These are phyloP conservation scores for Ophiostoma tasmaniense DNA, from an alignment of 2,329 filamentous ascomycete genomes.

Conservation along the genomic window DNA sequence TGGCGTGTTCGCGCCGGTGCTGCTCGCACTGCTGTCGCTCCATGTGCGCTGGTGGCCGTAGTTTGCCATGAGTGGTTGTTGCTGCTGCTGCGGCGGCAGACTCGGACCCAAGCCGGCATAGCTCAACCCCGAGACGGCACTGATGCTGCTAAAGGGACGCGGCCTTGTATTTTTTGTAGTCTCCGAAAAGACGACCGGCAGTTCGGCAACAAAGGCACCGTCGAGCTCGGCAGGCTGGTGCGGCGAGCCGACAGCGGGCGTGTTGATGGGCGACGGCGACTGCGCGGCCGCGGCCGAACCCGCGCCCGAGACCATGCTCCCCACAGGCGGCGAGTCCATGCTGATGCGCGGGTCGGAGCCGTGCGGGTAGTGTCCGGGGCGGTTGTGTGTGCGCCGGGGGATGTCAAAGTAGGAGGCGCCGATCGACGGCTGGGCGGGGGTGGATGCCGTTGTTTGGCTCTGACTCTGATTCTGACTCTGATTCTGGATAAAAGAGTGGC, in stretches of 20 bases:
- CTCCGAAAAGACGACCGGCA: conserved; percentile 20
- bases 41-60: conserved; percentile 12
- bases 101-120: neutral
- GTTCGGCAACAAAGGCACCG: conserved; percentile 29
- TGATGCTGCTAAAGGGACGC: neutral
- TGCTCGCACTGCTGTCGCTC: conserved; percentile 24
- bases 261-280: conserved; percentile 25
- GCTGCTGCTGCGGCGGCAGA: conserved; percentile 20
- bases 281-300: too few species aligned
- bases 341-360: conserved; percentile 25
- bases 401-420: conserved; percentile 27
- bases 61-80: conserved; percentile 20
- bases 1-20: neutral
- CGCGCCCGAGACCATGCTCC: too few species aligned
- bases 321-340: conserved; percentile 31
- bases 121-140: neutral
- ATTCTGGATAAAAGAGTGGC: neutral
- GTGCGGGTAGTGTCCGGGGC: conserved; percentile 16
- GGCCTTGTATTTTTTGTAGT: neutral
- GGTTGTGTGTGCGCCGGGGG: conserved; percentile 19
- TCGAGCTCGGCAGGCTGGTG: conserved; percentile 31
- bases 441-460: neutral
- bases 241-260: conserved; percentile 17
- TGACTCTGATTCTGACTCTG: too few species aligned
- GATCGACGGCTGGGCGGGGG: neutral